phyloP scores from a whole-genome alignment of 208 protist species.

The Acanthamoeba healyi region DNA sequence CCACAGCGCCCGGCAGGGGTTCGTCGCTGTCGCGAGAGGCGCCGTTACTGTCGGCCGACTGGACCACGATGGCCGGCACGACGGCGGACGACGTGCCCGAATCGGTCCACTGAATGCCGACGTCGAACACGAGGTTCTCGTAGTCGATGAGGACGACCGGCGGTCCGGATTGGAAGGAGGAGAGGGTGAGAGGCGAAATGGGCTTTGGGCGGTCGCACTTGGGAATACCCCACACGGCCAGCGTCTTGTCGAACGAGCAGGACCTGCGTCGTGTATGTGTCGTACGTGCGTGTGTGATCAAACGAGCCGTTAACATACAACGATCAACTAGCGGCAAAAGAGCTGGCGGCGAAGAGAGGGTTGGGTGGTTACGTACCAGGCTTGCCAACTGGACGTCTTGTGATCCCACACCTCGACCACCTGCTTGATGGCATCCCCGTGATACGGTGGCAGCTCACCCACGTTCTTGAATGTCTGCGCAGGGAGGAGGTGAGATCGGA shows the following conservation, averaged over 20 bases:
- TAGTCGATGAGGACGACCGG: conserved; percentile 17
- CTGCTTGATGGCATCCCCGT: conserved; percentile 30
- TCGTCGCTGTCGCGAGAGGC: neutral
- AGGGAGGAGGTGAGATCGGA: neutral
- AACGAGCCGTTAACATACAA: neutral
- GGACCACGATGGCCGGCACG: conserved; percentile 1
- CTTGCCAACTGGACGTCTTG: conserved; percentile 15
- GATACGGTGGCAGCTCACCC: conserved; percentile 39
- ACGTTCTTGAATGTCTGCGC: conserved; percentile 62
- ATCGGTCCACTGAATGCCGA: neutral
- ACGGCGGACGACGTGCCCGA: neutral
- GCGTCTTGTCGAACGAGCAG: conserved; percentile 64
- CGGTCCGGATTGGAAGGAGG: neutral
- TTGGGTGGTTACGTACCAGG: neutral
- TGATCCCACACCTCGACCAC: conserved; percentile 61
- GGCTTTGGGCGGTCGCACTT: conserved; percentile 68
- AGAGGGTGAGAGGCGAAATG: neutral
- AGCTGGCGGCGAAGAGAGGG: too few relatives aligned
- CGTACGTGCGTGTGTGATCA: neutral
- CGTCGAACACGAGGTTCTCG: neutral
- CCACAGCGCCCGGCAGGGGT: neutral
- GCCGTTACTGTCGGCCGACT: neutral
- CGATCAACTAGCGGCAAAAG: neutral
- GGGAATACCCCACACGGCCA: conserved; percentile 41
- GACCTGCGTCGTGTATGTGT: neutral